Evolutionary conservation across 164 flowering plant species (phyloP).

Genomic region (Kingdonia uniflora): DNA sequence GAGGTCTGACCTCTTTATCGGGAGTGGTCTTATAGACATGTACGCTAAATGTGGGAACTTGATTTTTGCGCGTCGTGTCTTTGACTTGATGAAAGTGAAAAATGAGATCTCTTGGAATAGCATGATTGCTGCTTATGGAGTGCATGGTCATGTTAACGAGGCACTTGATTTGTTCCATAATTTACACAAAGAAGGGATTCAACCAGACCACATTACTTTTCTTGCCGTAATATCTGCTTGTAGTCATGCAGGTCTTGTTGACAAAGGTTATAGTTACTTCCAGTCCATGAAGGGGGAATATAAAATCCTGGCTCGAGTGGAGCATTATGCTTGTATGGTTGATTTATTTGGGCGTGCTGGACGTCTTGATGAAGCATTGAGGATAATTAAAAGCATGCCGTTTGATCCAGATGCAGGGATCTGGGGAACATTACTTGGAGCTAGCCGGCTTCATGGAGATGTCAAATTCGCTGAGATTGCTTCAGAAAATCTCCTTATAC

Average conservation of each 20-base stretch:
- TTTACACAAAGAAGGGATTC: constrained; percentile 43
- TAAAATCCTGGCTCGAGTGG: constrained; percentile 51
- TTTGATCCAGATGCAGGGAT: constrained; percentile 66
- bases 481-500: constrained; percentile 38
- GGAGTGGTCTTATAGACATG: constrained; percentile 68
- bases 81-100: constrained; percentile 45
- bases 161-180: constrained; percentile 37
- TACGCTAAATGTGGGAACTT: constrained; percentile 74
- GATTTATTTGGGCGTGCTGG: constrained; percentile 83
- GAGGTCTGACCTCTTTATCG: constrained; percentile 36
- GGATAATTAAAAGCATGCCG: constrained; percentile 55
- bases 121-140: constrained; percentile 79
- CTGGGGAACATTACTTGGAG: constrained; percentile 91
- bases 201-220: constrained; percentile 79
- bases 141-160: constrained; percentile 49
- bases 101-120: constrained; percentile 85
- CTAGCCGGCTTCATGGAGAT: constrained; percentile 58
- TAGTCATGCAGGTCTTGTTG: constrained; percentile 66
- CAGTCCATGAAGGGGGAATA: constrained; percentile 38
- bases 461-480: constrained; percentile 69
- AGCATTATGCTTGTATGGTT: constrained; percentile 85
- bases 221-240: constrained; percentile 72
- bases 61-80: constrained; percentile 40
- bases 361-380: constrained; percentile 41
- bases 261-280: constrained; percentile 48